Evolutionary conservation across 2,329 filamentous ascomycete genomes (phyloP).

Genomic region (Cyclaneusma minus): DNA sequence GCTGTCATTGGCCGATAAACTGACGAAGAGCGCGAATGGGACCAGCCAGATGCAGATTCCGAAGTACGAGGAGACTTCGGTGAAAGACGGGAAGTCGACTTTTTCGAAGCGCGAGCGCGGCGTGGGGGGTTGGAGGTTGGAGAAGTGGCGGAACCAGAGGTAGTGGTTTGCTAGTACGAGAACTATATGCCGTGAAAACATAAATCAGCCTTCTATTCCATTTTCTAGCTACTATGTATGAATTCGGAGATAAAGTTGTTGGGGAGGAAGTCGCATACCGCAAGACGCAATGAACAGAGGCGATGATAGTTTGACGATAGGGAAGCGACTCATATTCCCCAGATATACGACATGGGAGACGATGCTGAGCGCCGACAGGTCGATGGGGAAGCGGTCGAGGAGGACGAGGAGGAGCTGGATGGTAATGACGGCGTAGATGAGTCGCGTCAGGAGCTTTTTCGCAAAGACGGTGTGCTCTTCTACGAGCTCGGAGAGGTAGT

Average conservation of each 20-base stretch:
- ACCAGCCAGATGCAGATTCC: conserved; percentile 94
- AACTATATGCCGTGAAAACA: conserved; percentile 24
- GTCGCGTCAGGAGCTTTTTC: conserved; percentile 66
- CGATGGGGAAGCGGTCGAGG: conserved; percentile 73
- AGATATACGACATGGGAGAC: conserved; percentile 73
- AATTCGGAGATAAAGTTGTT: too few relatives aligned
- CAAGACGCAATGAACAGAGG: conserved; percentile 78
- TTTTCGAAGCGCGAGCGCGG: conserved; percentile 19
- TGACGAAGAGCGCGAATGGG: conserved; percentile 89
- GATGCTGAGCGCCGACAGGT: conserved; percentile 59
- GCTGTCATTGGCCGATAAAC: conserved; percentile 84
- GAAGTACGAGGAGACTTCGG: conserved; percentile 91
- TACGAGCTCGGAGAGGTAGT: conserved; percentile 95
- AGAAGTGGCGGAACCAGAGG: conserved; percentile 92
- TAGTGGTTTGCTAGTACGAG: conserved; percentile 86
- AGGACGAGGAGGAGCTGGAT: conserved; percentile 61
- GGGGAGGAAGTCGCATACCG: conserved; percentile 32
- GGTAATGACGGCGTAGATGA: conserved; percentile 71
- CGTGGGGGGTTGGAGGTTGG: conserved; percentile 42
- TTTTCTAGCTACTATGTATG: conserved; percentile 3
- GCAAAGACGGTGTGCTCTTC: conserved; percentile 93
- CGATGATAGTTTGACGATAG: conserved; percentile 71
- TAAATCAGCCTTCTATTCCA: conserved; percentile 10
- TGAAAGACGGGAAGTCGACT: conserved; percentile 61
- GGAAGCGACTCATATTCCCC: conserved; percentile 64